phyloP scores from a whole-genome alignment of 768 basidiomycete genomes.

The Suillus alpinus region DNA sequence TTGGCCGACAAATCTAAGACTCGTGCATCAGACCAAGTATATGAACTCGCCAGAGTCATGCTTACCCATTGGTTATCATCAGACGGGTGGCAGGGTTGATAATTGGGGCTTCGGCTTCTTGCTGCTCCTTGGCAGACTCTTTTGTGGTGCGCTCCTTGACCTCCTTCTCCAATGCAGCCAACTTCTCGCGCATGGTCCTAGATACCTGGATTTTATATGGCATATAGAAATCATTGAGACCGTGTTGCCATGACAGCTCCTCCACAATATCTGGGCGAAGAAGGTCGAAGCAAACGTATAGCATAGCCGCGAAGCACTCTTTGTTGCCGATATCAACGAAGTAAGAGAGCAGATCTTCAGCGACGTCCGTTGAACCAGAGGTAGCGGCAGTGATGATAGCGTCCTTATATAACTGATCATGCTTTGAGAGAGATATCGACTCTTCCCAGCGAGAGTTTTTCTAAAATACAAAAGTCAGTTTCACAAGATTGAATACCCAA shows the following conservation, averaged over 20 bases:
- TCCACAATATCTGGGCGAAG: slow-evolving; percentile 89
- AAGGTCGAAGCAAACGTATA: slow-evolving; percentile 95
- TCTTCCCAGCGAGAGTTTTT: slow-evolving; percentile 97
- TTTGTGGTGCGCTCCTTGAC: slow-evolving; percentile 85
- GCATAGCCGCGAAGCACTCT: slow-evolving; percentile 90
- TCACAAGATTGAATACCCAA: not conserved
- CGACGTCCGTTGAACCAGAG: slow-evolving; percentile 84
- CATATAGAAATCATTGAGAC: slow-evolving; percentile 96
- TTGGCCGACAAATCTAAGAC: slow-evolving; percentile 55
- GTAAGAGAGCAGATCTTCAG: slow-evolving; percentile 92
- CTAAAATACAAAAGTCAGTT: slow-evolving; percentile 35
- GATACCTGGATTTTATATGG: slow-evolving; percentile 91
- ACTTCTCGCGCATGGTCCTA: slow-evolving; percentile 75
- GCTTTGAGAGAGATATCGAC: slow-evolving; percentile 91
- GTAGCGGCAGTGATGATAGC: slow-evolving; percentile 89
- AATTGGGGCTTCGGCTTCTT: slow-evolving; percentile 81
- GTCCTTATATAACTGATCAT: slow-evolving; percentile 96
- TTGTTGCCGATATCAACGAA: slow-evolving; percentile 99
- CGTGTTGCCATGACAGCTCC: slow-evolving; percentile 95
- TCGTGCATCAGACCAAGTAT: slow-evolving; percentile 8
- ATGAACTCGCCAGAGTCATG: not conserved
- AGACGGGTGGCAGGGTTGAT: slow-evolving; percentile 76
- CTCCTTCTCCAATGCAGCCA: slow-evolving; percentile 82
- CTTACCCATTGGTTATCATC: slow-evolving; percentile 66
- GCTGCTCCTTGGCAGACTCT: slow-evolving; percentile 84